Evolutionary conservation across 169 alveolate species (phyloP), one percentile per base, ranked within the genome.

Genomic region (Cryptosporidium tyzzeri): DNA sequence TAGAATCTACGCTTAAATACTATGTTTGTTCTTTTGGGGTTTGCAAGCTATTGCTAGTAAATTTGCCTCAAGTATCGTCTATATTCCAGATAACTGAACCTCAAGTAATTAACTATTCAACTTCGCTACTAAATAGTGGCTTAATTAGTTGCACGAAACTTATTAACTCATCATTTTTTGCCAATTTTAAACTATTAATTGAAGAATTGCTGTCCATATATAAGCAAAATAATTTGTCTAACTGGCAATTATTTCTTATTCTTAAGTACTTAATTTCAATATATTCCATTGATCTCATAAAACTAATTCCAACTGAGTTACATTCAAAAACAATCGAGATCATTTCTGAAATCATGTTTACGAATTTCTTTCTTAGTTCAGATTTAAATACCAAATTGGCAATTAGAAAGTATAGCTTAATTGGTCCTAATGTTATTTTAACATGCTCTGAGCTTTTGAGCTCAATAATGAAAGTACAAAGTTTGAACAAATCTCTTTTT

Each of bases 401-500:
- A 37, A 33, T 65, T 10, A 65, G 51, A 65, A 65, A 65, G 71
- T 70, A 44, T 45, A 45, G 67, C 26, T 45, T 70, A 39, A 5
- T 41, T n/a, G 86, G 71, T 10, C 86, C 86, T 18, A 74, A 74
- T n/a, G 68, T 74, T 58, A 41, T 59, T 8, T 33, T 74, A 16
- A 8, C 37, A 18, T 55, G 86, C 29, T 53, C 62, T 10, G 71
- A 74, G 4, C 58, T 59, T 8, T 44, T 74, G 29, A 26, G 6
- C 16, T 23, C 18, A 21, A 18, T 74, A 35, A 33, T 55, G 48
- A 74, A 58, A 29, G 33, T 8, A n/a, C 29, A 35, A 12, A 21
- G 9, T n/a, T 55, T 59, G 23, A 31, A 31, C 16, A 33, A n/a
- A 18, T 14, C 29, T 14, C 31, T 39, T 4, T 55, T 26, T 59